Conservation (phyloP, 805 yeast genomes). For the Yamadazyma sp. region DNA sequence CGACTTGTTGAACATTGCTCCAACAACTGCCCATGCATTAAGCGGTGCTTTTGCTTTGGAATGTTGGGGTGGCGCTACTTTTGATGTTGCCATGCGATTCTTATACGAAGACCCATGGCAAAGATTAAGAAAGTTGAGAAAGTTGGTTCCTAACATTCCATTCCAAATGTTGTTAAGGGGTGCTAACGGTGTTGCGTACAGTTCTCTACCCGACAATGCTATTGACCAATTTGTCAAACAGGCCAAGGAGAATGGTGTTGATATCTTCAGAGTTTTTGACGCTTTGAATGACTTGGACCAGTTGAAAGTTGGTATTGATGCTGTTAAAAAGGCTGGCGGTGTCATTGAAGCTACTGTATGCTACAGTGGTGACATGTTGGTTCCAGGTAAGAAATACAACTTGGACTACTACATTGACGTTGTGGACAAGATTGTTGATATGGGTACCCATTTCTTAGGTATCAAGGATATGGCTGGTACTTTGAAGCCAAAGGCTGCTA, state of each 20-base stretch:
- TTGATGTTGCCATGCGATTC: conserved; percentile 98
- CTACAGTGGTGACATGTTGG: conserved; percentile 98
- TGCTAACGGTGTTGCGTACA: conserved; percentile 98
- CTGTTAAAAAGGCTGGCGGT: conserved; percentile 98
- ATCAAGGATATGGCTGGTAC: conserved; percentile 99
- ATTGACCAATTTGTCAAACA: conserved; percentile 94
- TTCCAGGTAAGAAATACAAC: conserved; percentile 94
- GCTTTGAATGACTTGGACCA: conserved; percentile 97
- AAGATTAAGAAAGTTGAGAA: conserved; percentile 83
- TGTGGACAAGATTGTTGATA: conserved; percentile 77
- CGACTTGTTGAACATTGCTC: conserved; percentile 89
- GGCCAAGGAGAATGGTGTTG: conserved; percentile 96
- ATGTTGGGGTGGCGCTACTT: conserved; percentile 99
- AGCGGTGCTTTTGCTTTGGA: conserved; percentile 92
- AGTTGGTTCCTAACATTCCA: conserved; percentile 94
- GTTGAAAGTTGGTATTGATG: conserved; percentile 95
- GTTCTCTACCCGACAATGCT: conserved; percentile 97
- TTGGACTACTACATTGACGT: conserved; percentile 82
- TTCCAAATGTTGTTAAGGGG: conserved; percentile 99
- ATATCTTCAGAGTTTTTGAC: conserved; percentile 96
- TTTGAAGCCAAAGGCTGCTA: conserved; percentile 92
- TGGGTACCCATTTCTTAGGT: conserved; percentile 97
- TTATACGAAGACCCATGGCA: conserved; percentile 99
- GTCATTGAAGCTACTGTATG: conserved; percentile 98
- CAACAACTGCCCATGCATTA: conserved; percentile 87